These are phyloP conservation scores for Echria macrotheca DNA, from an alignment of 495 filamentous ascomycete genomes.

Conservation along the genomic window DNA sequence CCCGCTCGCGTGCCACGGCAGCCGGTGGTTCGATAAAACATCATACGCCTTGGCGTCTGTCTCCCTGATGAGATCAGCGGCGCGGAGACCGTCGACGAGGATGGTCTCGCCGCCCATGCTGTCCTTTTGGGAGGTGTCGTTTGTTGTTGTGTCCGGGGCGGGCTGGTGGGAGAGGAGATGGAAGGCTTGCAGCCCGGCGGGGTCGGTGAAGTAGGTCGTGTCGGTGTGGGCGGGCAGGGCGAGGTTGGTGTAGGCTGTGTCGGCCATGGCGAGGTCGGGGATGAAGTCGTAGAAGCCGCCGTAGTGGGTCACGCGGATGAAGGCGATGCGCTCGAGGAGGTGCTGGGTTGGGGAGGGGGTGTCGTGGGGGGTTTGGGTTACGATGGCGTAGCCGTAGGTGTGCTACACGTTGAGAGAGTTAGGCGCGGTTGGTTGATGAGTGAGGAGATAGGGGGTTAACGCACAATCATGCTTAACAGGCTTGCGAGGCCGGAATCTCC, in stretches of 20 bases:
- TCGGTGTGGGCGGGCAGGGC: constrained; percentile 79
- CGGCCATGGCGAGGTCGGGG: constrained; percentile 77
- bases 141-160: constrained; percentile 4
- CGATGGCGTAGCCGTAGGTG: constrained; percentile 63
- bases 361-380: constrained; percentile 56
- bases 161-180: constrained; percentile 71
- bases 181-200: constrained; percentile 82
- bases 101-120: constrained; percentile 61
- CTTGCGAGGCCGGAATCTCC: constrained; percentile 15
- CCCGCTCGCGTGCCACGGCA: constrained; percentile 76
- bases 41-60: constrained; percentile 47
- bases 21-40: constrained; percentile 42
- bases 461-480: constrained; percentile 39
- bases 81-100: constrained; percentile 78
- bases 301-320: constrained; percentile 84
- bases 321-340: constrained; percentile 72
- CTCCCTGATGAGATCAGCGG: constrained; percentile 50
- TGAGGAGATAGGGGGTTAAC: constrained; percentile 10
- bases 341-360: constrained; percentile 61
- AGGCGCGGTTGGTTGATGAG: no score
- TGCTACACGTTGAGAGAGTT: constrained; percentile 18
- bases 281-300: constrained; percentile 95
- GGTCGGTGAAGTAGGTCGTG: constrained; percentile 89
- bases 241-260: constrained; percentile 87
- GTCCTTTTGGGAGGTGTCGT: no score